Percentiles rank a stretch among this genome's conserved stretches.
Conservation (phyloP, 1,139 yeast species). For the Hyphopichia burtonii region DNA sequence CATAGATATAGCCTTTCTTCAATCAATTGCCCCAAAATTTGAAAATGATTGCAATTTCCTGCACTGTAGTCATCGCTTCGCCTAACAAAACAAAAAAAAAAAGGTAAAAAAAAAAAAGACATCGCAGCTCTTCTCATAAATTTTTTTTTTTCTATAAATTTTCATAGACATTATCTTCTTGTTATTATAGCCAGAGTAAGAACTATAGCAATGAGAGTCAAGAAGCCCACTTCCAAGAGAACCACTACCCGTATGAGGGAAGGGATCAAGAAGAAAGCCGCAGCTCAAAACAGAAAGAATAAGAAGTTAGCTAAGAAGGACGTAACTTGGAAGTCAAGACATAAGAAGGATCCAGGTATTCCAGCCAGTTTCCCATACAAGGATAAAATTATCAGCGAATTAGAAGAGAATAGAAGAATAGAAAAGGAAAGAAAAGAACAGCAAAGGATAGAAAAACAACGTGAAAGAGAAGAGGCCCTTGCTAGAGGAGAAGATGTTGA, state of each 20-base stretch:
- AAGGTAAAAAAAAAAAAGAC: slow-evolving; percentile 1
- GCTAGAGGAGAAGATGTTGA: slow-evolving; percentile 43
- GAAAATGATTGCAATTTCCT: no score
- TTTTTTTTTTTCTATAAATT: background rate
- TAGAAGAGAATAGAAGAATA: slow-evolving; percentile 67
- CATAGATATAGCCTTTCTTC: no score
- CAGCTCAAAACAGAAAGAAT: slow-evolving; percentile 87
- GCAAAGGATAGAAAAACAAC: slow-evolving; percentile 45
- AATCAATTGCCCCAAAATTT: no score
- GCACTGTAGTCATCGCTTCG: no score
- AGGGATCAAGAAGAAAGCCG: slow-evolving; percentile 93
- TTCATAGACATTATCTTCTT: no score
- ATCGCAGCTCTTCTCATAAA: background rate
- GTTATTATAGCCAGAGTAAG: background rate
- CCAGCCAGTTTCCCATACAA: slow-evolving; percentile 95
- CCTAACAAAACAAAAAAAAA: background rate
- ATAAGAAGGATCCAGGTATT: slow-evolving; percentile 86
- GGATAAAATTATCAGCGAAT: slow-evolving; percentile 74
- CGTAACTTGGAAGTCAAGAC: slow-evolving; percentile 86
- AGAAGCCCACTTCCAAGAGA: slow-evolving; percentile 80
- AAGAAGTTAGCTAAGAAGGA: slow-evolving; percentile 68
- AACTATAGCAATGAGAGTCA: slow-evolving; percentile 38
- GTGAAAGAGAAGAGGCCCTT: slow-evolving; percentile 46
- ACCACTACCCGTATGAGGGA: slow-evolving; percentile 89
- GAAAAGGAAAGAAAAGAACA: slow-evolving; percentile 62